phyloP scores from a whole-genome alignment of 2,329 filamentous ascomycete genomes.

The Neonectria hederae region DNA sequence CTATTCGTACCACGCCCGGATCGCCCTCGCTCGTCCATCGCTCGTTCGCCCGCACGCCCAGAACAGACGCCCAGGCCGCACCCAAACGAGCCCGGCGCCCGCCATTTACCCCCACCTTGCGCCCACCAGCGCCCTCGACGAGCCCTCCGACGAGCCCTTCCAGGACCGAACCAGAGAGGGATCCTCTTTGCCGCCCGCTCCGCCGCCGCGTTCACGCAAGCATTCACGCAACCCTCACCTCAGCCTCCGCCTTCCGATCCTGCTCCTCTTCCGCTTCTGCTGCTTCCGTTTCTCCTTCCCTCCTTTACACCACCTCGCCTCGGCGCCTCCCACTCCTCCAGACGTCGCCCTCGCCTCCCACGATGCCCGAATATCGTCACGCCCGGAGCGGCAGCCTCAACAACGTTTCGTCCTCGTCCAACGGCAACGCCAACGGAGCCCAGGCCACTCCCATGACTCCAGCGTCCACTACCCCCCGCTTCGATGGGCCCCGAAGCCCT shows the following conservation, averaged over 20 bases:
- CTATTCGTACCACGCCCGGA: slow-evolving; percentile 6
- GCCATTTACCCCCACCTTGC: slow-evolving; percentile 36
- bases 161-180: slow-evolving; percentile 13
- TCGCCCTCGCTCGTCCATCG: slow-evolving; percentile 20
- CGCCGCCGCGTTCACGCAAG: slow-evolving; percentile 41
- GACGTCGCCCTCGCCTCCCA: slow-evolving; percentile 34
- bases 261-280: slow-evolving; percentile 21
- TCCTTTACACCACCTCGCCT: slow-evolving; percentile 32
- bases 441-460: slow-evolving; percentile 44
- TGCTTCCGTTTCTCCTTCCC: slow-evolving; percentile 18
- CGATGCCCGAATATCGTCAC: slow-evolving; percentile 65
- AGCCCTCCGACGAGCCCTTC: slow-evolving; percentile 15
- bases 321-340: slow-evolving; percentile 26
- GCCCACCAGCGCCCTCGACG: slow-evolving; percentile 35
- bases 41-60: slow-evolving; percentile 19
- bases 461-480: slow-evolving; percentile 49
- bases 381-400: slow-evolving; percentile 67
- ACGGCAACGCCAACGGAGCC: slow-evolving; percentile 47
- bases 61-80: slow-evolving; percentile 1
- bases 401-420: slow-evolving; percentile 53
- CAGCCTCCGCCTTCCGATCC: slow-evolving; percentile 30
- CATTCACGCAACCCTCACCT: slow-evolving; percentile 38
- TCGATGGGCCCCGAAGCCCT: slow-evolving; percentile 70
- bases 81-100: slow-evolving; percentile 27
- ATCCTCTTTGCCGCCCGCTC: slow-evolving; percentile 42